phyloP scores from a whole-genome alignment of 495 filamentous ascomycete genomes.

The Tuber microsphaerosporum region DNA sequence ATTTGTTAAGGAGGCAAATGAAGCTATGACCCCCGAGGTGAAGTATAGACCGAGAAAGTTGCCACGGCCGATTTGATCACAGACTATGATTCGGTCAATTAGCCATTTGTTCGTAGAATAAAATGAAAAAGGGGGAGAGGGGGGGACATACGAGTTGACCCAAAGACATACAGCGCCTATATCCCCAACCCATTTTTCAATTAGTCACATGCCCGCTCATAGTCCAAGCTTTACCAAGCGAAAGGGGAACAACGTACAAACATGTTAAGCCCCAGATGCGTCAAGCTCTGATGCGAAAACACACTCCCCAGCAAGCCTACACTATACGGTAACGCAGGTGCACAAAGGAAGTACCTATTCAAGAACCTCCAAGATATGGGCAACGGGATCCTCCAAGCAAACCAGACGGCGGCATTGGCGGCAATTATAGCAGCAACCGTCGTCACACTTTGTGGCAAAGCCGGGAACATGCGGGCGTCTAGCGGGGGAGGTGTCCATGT shows the following conservation, averaged over 20 bases:
- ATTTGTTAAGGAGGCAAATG: conserved; percentile 55
- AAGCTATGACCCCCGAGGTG: conserved; percentile 58
- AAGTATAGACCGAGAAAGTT: conserved; percentile 76
- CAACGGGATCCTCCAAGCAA: conserved; percentile 61
- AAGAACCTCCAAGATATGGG: conserved; percentile 57
- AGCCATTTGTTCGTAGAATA: conserved; percentile 2
- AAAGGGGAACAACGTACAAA: conserved; percentile 35
- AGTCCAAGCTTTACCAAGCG: neutral
- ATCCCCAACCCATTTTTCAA: neutral
- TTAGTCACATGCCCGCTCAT: neutral
- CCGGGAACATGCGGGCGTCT: conserved; percentile 53
- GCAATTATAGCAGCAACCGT: conserved; percentile 63
- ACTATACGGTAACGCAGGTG: conserved; percentile 61
- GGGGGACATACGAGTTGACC: conserved; percentile 48
- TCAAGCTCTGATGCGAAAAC: conserved; percentile 68
- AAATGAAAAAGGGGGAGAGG: neutral
- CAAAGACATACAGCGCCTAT: conserved; percentile 51
- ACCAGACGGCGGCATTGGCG: conserved; percentile 56
- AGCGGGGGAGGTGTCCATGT: conserved; percentile 30
- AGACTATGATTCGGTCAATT: conserved; percentile 47
- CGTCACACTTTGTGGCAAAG: conserved; percentile 68
- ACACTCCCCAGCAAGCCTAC: conserved; percentile 59
- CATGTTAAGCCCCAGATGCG: conserved; percentile 70
- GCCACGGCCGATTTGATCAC: conserved; percentile 81
- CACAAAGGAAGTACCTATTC: conserved; percentile 69